phyloP scores from a whole-genome alignment of 768 basidiomycete genomes.

The Boletus fagicola region DNA sequence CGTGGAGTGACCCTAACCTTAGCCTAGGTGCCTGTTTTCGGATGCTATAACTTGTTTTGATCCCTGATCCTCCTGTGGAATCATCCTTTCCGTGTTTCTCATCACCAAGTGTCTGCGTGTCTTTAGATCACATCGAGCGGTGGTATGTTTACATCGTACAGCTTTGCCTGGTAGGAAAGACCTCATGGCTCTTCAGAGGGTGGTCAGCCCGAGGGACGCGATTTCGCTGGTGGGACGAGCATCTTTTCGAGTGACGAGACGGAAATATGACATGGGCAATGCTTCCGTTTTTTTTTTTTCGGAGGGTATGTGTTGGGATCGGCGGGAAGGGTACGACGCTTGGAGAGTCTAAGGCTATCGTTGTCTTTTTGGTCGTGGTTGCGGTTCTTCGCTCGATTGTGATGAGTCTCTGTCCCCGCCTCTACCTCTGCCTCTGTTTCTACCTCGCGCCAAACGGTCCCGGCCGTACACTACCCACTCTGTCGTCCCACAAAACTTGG shows the following conservation, averaged over 20 bases:
- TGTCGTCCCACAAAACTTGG: slow-evolving; percentile 58
- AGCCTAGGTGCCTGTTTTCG: neutral
- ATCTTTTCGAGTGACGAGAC: slow-evolving; percentile 66
- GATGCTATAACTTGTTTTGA: neutral
- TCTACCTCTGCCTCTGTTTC: too few relatives aligned
- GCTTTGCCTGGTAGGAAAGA: slow-evolving; percentile 56
- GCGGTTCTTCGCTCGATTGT: too few relatives aligned
- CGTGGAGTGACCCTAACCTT: neutral
- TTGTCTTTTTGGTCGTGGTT: too few relatives aligned
- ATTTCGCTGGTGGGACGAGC: slow-evolving; percentile 49
- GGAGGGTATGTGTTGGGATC: too few relatives aligned
- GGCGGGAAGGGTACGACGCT: too few relatives aligned
- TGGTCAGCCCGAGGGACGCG: slow-evolving; percentile 65
- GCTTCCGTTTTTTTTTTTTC: too few relatives aligned
- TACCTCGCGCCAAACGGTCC: too few relatives aligned
- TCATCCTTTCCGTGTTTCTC: too few relatives aligned
- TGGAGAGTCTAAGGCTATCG: too few relatives aligned
- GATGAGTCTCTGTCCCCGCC: too few relatives aligned
- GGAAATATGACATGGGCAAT: neutral
- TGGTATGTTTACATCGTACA: slow-evolving; percentile 66
- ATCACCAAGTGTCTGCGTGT: slow-evolving; percentile 67
- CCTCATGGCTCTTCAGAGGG: slow-evolving; percentile 61
- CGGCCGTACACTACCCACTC: too few relatives aligned
- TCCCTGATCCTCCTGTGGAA: too few relatives aligned
- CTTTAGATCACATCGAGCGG: slow-evolving; percentile 66